Evolutionary conservation across 2,329 filamentous ascomycete species (phyloP).

Genomic region (Ilyonectria destructans): DNA sequence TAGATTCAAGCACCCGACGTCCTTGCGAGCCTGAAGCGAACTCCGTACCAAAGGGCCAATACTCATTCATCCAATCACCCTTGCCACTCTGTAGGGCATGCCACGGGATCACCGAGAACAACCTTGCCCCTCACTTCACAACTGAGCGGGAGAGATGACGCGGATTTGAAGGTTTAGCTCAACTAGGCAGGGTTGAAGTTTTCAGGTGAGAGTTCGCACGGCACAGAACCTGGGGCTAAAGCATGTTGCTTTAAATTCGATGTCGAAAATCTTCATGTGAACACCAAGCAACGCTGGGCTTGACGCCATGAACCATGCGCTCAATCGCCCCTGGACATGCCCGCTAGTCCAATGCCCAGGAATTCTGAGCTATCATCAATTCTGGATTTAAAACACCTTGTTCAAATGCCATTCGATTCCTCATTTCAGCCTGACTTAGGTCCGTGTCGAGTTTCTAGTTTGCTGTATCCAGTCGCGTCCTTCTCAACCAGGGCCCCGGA

Average conservation of each 20-base stretch:
- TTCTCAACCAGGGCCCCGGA: constrained; percentile 46
- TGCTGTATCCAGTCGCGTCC: constrained; percentile 42
- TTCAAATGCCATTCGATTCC: background rate
- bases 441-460: constrained; percentile 34
- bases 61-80: constrained; percentile 7
- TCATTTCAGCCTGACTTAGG: constrained; percentile 13
- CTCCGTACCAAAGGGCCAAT: constrained; percentile 18
- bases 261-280: background rate
- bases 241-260: background rate
- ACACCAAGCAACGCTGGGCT: background rate
- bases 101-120: constrained; percentile 17
- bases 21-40: constrained; percentile 10
- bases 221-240: background rate
- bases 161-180: background rate
- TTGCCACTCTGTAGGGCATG: background rate
- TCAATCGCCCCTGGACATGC: background rate
- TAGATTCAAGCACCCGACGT: constrained; percentile 7
- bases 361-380: constrained; percentile 11
- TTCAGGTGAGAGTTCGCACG: background rate
- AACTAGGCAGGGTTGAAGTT: background rate
- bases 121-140: background rate
- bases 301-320: background rate
- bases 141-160: background rate
- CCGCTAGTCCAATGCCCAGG: background rate
- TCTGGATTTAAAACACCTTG: background rate